These are phyloP conservation scores for Lachancea fermentati DNA, from an alignment of 805 yeast species.

Conservation along the genomic window DNA sequence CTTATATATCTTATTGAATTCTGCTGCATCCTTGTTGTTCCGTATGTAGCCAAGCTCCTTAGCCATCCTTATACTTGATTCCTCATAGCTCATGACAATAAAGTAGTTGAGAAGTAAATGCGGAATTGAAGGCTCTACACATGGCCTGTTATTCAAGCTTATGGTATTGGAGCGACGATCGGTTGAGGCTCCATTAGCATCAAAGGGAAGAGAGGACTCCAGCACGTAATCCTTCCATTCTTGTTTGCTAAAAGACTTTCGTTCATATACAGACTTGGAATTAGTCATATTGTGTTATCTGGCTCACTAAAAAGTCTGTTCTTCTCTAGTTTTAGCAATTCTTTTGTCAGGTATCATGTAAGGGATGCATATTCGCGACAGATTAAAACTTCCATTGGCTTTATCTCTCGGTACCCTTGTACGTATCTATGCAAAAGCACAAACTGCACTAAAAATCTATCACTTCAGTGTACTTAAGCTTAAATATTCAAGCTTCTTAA, in stretches of 20 bases:
- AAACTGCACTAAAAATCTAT: no score
- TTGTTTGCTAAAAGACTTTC: conserved; percentile 21
- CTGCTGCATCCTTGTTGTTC: conserved; percentile 23
- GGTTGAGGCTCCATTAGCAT: not conserved
- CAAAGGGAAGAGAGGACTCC: conserved; percentile 13
- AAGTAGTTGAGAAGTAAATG: conserved; percentile 63
- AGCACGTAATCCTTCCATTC: conserved; percentile 27
- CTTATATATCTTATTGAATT: conserved; percentile 28
- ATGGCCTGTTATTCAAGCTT: conserved; percentile 3
- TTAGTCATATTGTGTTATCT: conserved; percentile 8
- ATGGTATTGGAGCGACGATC: not conserved
- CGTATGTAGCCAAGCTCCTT: conserved; percentile 41
- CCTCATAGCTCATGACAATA: conserved; percentile 70
- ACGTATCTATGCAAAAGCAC: no score
- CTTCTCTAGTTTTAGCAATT: not conserved
- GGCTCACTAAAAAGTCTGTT: no score
- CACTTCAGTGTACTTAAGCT: no score
- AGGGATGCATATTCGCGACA: not conserved
- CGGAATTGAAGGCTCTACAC: conserved; percentile 37
- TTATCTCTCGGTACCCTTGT: no score
- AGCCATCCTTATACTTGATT: conserved; percentile 58
- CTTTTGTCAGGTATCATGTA: not conserved
- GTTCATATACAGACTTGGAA: conserved; percentile 14
- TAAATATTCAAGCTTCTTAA: no score
- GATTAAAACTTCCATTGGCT: no score